Percentiles rank a stretch among this genome's conserved stretches.
Conservation (phyloP, 2,329 filamentous ascomycete species). For the Fusarium musae region DNA sequence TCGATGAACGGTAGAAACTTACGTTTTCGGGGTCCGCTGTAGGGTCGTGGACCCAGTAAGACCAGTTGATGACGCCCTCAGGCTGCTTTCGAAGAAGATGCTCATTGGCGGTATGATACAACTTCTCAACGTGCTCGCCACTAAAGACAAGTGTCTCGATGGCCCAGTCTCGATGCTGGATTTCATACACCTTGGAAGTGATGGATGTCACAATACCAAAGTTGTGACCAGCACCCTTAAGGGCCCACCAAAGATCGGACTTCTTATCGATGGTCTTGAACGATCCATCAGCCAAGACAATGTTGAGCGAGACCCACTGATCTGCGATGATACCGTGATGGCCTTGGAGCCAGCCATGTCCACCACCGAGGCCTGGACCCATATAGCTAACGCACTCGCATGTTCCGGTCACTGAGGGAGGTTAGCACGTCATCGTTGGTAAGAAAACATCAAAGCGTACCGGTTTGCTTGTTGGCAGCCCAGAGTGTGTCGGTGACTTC, state of each 20-base stretch:
- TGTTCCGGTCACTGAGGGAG: constrained; percentile 35
- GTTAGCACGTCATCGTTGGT: not conserved
- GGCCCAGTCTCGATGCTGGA: constrained; percentile 40
- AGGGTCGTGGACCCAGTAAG: constrained; percentile 57
- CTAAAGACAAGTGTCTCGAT: constrained; percentile 56
- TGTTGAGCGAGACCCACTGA: constrained; percentile 47
- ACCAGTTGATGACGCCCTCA: constrained; percentile 60
- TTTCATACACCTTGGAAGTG: constrained; percentile 48
- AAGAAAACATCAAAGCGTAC: constrained; percentile 38
- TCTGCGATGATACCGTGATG: constrained; percentile 48
- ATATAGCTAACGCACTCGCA: constrained; percentile 46
- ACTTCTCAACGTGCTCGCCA: constrained; percentile 59
- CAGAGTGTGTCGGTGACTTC: constrained; percentile 60
- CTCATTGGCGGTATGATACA: constrained; percentile 60
- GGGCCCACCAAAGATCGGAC: constrained; percentile 51
- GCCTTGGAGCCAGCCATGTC: constrained; percentile 47
- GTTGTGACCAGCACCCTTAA: constrained; percentile 49
- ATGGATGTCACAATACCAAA: constrained; percentile 49
- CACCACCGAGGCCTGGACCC: constrained; percentile 47
- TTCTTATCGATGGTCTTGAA: constrained; percentile 35
- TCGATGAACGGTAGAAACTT: constrained; percentile 4
- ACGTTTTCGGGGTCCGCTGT: constrained; percentile 55
- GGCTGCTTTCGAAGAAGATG: constrained; percentile 56
- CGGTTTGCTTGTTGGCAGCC: constrained; percentile 62
- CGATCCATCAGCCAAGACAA: constrained; percentile 48